Conservation (phyloP, 768 basidiomycete species). For the Dacryopinax primogenitus region DNA sequence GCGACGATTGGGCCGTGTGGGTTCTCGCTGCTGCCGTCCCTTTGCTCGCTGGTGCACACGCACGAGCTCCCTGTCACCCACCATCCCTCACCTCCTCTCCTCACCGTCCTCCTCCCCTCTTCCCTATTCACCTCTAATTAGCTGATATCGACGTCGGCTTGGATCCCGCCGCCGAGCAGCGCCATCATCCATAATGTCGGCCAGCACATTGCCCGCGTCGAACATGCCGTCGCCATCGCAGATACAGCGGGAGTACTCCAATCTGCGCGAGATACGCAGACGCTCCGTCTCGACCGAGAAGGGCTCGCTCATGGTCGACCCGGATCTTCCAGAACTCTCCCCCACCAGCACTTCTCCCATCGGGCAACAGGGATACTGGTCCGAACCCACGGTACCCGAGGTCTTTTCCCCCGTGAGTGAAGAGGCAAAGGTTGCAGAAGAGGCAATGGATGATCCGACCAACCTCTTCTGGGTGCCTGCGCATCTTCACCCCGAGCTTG, state of each 20-base stretch:
- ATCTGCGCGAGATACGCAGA: not conserved
- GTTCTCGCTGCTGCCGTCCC: not conserved
- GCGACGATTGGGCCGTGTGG: not conserved
- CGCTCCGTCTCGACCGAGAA: not conserved
- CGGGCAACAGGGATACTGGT: not conserved
- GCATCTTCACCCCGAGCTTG: constrained; percentile 90
- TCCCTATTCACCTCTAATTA: not conserved
- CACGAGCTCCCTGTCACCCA: not conserved
- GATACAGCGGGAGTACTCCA: constrained; percentile 8
- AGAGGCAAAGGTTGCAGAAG: constrained; percentile 26
- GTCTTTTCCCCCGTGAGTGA: not conserved
- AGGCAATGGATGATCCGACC: constrained; percentile 56
- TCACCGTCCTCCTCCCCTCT: constrained; percentile 14
- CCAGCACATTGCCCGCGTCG: constrained; percentile 1
- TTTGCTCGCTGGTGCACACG: not conserved
- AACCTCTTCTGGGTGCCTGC: constrained; percentile 99
- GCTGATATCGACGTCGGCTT: not conserved
- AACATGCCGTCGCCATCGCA: constrained; percentile 5
- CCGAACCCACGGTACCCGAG: not conserved
- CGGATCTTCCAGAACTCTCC: constrained; percentile 2
- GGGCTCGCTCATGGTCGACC: not conserved
- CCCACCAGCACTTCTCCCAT: constrained; percentile 8
- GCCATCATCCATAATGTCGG: not conserved
- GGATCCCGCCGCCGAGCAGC: not conserved
- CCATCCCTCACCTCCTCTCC: constrained; percentile 6